These are phyloP conservation scores for Gentiana macrophylla DNA, from an alignment of 257 asterid species.

Conservation along the genomic window DNA sequence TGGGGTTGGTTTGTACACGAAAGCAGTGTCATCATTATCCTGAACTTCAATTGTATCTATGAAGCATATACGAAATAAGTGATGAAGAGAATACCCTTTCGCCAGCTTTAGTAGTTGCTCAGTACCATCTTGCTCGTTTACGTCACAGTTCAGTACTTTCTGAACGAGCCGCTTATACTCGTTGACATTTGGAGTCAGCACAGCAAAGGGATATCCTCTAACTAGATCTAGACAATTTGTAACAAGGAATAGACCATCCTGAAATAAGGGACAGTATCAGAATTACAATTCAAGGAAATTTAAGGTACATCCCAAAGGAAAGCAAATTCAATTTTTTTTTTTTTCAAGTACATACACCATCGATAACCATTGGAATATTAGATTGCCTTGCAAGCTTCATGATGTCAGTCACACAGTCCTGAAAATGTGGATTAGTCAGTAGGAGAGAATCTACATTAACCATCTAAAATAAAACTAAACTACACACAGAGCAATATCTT, in stretches of 20 bases:
- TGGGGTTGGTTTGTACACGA: too few species aligned
- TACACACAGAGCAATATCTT: too few species aligned
- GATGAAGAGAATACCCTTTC: conserved; percentile 38
- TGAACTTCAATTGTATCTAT: too few species aligned
- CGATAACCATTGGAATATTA: conserved; percentile 86
- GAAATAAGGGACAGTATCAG: conserved; percentile 15
- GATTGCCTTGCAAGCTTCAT: conserved; percentile 76
- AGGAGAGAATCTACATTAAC: background rate
- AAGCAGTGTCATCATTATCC: too few species aligned
- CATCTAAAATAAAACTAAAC: too few species aligned
- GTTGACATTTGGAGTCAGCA: conserved; percentile 83
- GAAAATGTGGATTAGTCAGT: conserved; percentile 16
- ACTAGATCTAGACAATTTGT: conserved; percentile 72
- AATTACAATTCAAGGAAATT: background rate
- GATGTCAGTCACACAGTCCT: conserved; percentile 87
- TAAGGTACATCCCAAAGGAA: background rate
- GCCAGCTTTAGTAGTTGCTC: conserved; percentile 74
- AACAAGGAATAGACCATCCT: conserved; percentile 96
- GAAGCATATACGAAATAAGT: background rate
- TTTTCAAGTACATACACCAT: conserved; percentile 56
- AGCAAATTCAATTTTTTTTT: background rate
- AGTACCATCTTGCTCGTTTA: conserved; percentile 50
- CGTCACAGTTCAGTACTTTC: conserved; percentile 65
- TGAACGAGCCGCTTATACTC: conserved; percentile 91
- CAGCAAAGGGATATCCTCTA: conserved; percentile 80